Evolutionary conservation across 371 early-diverging fungal genomes (phyloP), one percentile per base, ranked within the genome.

Genomic region (Synchytrium microbalum): DNA sequence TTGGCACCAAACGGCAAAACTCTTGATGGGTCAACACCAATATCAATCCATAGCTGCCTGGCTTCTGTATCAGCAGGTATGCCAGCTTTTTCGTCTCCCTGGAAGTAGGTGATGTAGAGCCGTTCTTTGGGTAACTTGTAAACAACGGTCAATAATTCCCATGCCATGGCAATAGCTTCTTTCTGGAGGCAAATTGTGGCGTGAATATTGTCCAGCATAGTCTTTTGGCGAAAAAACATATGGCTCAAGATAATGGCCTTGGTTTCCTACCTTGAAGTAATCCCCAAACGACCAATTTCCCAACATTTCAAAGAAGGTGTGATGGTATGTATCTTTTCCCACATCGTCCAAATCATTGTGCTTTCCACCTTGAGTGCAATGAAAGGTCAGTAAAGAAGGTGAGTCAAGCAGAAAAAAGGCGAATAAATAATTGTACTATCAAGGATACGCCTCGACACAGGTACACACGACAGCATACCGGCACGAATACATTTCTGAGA

Each of bases 211-310:
- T 2, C 27, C 25, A 66, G 25, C 55, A 5, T 38, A n/a, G 10
- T 32, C 62, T 33, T n/a, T n/a, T n/a, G n/a, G n/a, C n/a, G n/a
- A n/a, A n/a, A n/a, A n/a, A n/a, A n/a, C n/a, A n/a, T n/a, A n/a
- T n/a, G n/a, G n/a, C n/a, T n/a, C n/a, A n/a, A n/a, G n/a, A n/a
- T n/a, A n/a, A n/a, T n/a, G n/a, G 14, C 23, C 32, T 54, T 19
- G 24, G 29, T 46, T 27, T n/a, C n/a, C 5, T 65, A 86, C 88
- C 88, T 99, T 99, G 80, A 99, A 99, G 77, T 99, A 99, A 72
- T 99, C 97, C 61, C 99, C 99, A 83, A 99, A 99, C 25, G 98
- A 98, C 99, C 99, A 99, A 84, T 99, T 99, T 61, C 99, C 99
- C 79, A 99, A 81, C 99, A 99, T 99, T 80, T 99, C 99, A 83